phyloP scores from a whole-genome alignment of 208 protist species.

The Trypanosoma rangeli region DNA sequence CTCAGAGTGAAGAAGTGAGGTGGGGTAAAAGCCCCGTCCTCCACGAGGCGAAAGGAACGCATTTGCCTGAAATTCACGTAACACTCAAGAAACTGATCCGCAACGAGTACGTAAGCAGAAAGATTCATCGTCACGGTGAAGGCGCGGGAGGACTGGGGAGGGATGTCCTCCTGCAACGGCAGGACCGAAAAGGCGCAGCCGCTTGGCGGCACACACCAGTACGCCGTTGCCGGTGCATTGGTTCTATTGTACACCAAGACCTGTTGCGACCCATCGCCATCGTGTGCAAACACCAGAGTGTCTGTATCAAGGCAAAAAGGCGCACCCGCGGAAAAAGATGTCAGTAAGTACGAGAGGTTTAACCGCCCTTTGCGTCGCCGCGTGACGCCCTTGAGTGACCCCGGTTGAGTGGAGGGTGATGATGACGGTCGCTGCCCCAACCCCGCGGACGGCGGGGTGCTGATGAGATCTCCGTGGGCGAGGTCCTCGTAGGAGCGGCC shows the following conservation, averaged over 20 bases:
- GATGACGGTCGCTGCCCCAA: constrained; percentile 28
- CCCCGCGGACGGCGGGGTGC: constrained; percentile 15
- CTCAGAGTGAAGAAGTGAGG: constrained; percentile 78
- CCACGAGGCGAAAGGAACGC: constrained; percentile 76
- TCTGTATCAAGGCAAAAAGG: constrained; percentile 48
- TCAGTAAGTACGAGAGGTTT: constrained; percentile 21
- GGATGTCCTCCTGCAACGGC: constrained; percentile 60
- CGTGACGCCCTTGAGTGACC: not conserved
- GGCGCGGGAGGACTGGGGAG: constrained; percentile 26
- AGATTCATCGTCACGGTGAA: constrained; percentile 5
- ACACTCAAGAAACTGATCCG: constrained; percentile 81
- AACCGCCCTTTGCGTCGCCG: constrained; percentile 24
- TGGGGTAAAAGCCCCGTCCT: constrained; percentile 63
- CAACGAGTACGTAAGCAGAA: not conserved
- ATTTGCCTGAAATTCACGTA: constrained; percentile 89
- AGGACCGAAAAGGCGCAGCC: constrained; percentile 54
- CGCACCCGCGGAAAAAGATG: constrained; percentile 6
- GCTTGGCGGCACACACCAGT: constrained; percentile 73
- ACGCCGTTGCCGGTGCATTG: constrained; percentile 34
- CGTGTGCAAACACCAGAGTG: constrained; percentile 36
- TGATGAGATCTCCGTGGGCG: constrained; percentile 28
- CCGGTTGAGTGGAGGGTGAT: constrained; percentile 12
- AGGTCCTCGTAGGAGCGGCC: constrained; percentile 31
- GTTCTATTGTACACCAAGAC: constrained; percentile 82
- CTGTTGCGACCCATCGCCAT: constrained; percentile 16